Evolutionary conservation across 106 monocot species (phyloP), one percentile per base, ranked within the genome.

Genomic region (Triglochin maritima): DNA sequence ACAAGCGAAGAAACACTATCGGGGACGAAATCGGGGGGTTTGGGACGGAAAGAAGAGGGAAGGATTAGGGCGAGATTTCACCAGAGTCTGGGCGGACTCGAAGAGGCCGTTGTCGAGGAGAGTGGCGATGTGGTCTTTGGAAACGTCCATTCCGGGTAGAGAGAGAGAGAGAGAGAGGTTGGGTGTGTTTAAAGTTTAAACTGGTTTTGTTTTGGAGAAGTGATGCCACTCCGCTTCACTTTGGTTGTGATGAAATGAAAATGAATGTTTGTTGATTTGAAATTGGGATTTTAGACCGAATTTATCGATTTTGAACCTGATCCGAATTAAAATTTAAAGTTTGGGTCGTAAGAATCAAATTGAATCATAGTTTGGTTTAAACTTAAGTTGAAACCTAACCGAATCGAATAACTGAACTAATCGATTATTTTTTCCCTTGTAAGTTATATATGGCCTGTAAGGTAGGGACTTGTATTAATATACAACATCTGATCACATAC

Each of bases 71-170:
- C 5, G 6, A 49, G n/a, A 44, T 42, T 46, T 17, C 78, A 94
- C 94, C 82, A 94, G 86, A 74, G 87, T 79, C 51, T 94, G 89
- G 60, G 94, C 94, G 45, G 89, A 89, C 46, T 81, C 86, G 77
- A 59, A 83, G 50, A 94, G 86, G 66, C 80, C 84, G 66, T 84
- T 87, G 5, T 94, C 94, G 72, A 94, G 76, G 56, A 94, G 89
- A 47, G 67, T 29, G 46, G 77, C 54, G 81, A 94, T 94, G 62
- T 89, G 87, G 77, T 94, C 94, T 75, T 83, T 86, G 10, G 89
- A 70, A 11, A 81, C 76, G 71, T 94, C 89, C 94, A 94, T 94
- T 60, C 15, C 13, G 15, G 46, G 12, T 12, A 5, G 60, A 69
- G 43, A 50, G 69, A 69, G 69, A 59, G 57, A 43, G 69, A 69